Percentiles rank a stretch among this genome's conserved stretches.
Conservation (phyloP, 495 filamentous ascomycete species). For the Annulohypoxylon moriforme region DNA sequence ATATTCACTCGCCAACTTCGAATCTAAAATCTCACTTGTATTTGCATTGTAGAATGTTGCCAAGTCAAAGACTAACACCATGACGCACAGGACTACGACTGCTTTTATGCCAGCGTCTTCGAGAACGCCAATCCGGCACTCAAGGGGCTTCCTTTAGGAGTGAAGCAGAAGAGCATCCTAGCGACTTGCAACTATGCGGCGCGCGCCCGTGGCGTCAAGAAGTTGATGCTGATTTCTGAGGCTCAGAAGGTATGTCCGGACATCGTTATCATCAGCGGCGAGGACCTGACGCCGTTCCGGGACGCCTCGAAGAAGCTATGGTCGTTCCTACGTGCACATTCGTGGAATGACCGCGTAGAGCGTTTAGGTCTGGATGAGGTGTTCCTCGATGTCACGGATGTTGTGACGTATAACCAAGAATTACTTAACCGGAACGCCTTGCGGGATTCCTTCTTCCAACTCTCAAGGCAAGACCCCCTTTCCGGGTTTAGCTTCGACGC, state of each 20-base stretch:
- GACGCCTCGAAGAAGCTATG: slow-evolving; percentile 86
- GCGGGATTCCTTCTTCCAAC: slow-evolving; percentile 78
- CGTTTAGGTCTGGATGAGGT: slow-evolving; percentile 88
- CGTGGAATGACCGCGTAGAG: slow-evolving; percentile 81
- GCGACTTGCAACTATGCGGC: slow-evolving; percentile 97
- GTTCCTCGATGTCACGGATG: slow-evolving; percentile 81
- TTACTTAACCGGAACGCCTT: slow-evolving; percentile 75
- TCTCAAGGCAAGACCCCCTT: slow-evolving; percentile 79
- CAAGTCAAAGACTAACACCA: background rate
- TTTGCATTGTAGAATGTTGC: no score
- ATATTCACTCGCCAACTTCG: background rate
- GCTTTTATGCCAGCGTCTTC: slow-evolving; percentile 92
- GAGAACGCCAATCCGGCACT: slow-evolving; percentile 81
- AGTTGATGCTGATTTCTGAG: slow-evolving; percentile 84
- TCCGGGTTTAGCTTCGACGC: slow-evolving; percentile 85
- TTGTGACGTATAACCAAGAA: slow-evolving; percentile 80
- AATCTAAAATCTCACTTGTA: slow-evolving; percentile 2
- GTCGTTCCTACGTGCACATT: slow-evolving; percentile 71
- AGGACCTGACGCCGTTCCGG: slow-evolving; percentile 86
- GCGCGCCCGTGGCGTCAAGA: slow-evolving; percentile 76
- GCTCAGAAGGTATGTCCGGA: slow-evolving; percentile 85
- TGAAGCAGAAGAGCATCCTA: slow-evolving; percentile 83
- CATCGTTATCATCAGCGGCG: slow-evolving; percentile 84
- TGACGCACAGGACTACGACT: slow-evolving; percentile 79
- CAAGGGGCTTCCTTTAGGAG: slow-evolving; percentile 73